phyloP scores from a whole-genome alignment of 1,139 yeast genomes.

The Yamadazyma blattariae region DNA sequence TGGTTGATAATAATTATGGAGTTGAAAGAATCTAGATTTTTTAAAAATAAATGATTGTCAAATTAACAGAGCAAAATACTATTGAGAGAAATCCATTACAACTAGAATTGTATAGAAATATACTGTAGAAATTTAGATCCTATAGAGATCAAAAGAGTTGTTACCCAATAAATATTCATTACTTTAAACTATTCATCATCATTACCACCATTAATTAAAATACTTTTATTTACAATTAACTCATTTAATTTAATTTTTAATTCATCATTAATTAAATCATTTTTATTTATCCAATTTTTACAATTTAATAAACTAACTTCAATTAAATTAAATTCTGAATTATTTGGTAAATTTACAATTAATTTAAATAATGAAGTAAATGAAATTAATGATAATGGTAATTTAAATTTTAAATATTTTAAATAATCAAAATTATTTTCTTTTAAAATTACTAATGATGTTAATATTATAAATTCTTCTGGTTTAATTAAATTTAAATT shows the following conservation, averaged over 20 bases:
- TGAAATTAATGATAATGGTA: conserved; percentile 25
- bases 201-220: conserved; percentile 28
- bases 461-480: conserved; percentile 34
- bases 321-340: conserved; percentile 20
- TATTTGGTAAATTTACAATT: background rate
- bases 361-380: conserved; percentile 33
- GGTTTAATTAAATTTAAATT: conserved; percentile 30
- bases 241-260: conserved; percentile 30
- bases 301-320: conserved; percentile 27
- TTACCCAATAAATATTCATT: too few relatives aligned
- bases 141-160: too few relatives aligned
- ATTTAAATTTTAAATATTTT: conserved; percentile 13
- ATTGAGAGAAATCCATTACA: too few relatives aligned
- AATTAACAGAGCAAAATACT: too few relatives aligned
- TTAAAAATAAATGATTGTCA: too few relatives aligned
- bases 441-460: conserved; percentile 22
- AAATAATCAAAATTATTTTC: conserved; percentile 23
- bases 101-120: too few relatives aligned
- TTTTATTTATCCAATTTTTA: conserved; percentile 34
- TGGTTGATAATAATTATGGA: too few relatives aligned
- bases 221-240: conserved; percentile 31
- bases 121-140: too few relatives aligned
- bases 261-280: conserved; percentile 20
- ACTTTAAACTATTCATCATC: conserved; percentile 10
- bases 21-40: too few relatives aligned